Evolutionary conservation across 208 protist species (phyloP).

Genomic region (Crithidia mellificae): DNA sequence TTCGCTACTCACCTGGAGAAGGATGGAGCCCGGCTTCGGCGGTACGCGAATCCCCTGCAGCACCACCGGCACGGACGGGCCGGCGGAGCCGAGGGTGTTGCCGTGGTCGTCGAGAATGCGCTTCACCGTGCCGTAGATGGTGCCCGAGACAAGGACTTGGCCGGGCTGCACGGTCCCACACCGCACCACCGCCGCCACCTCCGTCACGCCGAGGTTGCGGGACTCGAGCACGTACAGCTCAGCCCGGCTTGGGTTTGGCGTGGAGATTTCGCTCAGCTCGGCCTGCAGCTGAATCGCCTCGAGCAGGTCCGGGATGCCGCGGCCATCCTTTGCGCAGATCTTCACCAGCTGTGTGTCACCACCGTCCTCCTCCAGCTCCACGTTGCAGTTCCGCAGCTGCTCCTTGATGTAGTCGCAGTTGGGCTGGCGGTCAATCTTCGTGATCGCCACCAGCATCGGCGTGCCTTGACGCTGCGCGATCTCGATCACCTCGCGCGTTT

Average conservation of each 20-base stretch:
- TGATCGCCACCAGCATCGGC: slow-evolving; percentile 96
- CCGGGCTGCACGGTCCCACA: slow-evolving; percentile 71
- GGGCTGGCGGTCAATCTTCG: slow-evolving; percentile 96
- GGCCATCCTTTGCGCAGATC: slow-evolving; percentile 91
- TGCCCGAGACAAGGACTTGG: slow-evolving; percentile 77
- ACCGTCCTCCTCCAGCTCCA: slow-evolving; percentile 93
- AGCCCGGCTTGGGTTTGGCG: slow-evolving; percentile 64
- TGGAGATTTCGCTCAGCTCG: slow-evolving; percentile 87
- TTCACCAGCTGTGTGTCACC: slow-evolving; percentile 93
- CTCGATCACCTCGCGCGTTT: slow-evolving; percentile 93
- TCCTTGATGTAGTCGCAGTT: slow-evolving; percentile 80
- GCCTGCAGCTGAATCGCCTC: slow-evolving; percentile 89
- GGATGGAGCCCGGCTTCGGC: slow-evolving; percentile 80
- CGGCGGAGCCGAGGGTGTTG: slow-evolving; percentile 53
- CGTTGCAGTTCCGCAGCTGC: slow-evolving; percentile 72
- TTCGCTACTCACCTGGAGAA: slow-evolving; percentile 88
- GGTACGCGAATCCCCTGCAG: slow-evolving; percentile 79
- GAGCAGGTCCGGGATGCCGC: slow-evolving; percentile 85
- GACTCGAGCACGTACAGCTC: slow-evolving; percentile 95
- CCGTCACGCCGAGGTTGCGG: slow-evolving; percentile 37
- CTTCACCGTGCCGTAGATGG: slow-evolving; percentile 72
- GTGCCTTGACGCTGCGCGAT: slow-evolving; percentile 66
- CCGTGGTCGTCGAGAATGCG: slow-evolving; percentile 76
- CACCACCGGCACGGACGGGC: slow-evolving; percentile 72
- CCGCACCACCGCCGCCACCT: slow-evolving; percentile 79